Percentiles rank a stretch among this genome's conserved stretches.
These are phyloP conservation scores for Globisporangium parvum DNA, from an alignment of 352 stramenopile genomes.

Conservation along the genomic window DNA sequence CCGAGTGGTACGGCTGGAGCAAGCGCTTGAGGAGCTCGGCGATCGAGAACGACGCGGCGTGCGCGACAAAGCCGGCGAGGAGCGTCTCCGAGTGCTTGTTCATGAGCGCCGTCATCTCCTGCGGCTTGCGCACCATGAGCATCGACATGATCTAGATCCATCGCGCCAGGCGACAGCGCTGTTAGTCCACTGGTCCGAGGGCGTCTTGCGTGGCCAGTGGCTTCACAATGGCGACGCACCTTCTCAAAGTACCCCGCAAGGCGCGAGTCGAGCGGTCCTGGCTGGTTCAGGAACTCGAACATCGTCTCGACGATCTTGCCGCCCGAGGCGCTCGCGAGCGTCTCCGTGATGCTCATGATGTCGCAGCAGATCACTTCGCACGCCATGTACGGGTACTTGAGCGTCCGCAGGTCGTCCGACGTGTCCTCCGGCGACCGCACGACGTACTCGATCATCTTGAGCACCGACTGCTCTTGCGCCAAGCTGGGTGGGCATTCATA, in stretches of 20 bases:
- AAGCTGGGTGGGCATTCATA: slow-evolving; percentile 28
- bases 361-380: slow-evolving; percentile 98
- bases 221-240: slow-evolving; percentile 8
- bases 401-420: slow-evolving; percentile 50
- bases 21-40: slow-evolving; percentile 79
- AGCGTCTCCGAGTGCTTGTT: slow-evolving; percentile 81
- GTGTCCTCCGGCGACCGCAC: slow-evolving; percentile 42
- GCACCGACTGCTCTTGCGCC: slow-evolving; percentile 56
- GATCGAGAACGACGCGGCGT: slow-evolving; percentile 73
- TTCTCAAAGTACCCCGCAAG: slow-evolving; percentile 98
- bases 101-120: slow-evolving; percentile 78
- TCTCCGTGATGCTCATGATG: slow-evolving; percentile 91
- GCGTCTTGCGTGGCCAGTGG: no score
- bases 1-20: slow-evolving; percentile 76
- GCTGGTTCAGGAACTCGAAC: slow-evolving; percentile 89
- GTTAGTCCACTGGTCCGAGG: no score
- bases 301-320: slow-evolving; percentile 85
- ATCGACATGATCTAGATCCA: slow-evolving; percentile 61
- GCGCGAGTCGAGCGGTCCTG: slow-evolving; percentile 85
- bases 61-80: slow-evolving; percentile 54
- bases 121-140: slow-evolving; percentile 84
- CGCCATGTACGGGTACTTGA: slow-evolving; percentile 97
- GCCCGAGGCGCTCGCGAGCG: slow-evolving; percentile 60
- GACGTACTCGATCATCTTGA: slow-evolving; percentile 77
- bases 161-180: no score